Percentiles rank a stretch among this genome's conserved stretches.
Conservation (phyloP, 2,329 filamentous ascomycete species). For the Cordyceps cateniannulata region DNA sequence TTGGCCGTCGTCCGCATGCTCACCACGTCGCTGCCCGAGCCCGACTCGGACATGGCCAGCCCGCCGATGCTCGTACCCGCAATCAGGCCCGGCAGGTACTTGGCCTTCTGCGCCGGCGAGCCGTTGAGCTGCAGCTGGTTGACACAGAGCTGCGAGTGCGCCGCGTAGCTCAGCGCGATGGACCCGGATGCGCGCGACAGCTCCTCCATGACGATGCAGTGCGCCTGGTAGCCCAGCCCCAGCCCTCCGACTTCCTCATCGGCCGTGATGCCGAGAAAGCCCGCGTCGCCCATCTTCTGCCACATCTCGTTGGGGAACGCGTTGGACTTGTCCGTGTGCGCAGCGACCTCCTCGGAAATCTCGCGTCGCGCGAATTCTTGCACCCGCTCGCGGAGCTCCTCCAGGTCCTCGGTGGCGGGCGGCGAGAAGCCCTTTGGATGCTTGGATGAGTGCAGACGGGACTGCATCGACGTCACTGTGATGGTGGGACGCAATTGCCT, state of each 20-base stretch:
- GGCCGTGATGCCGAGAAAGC: slow-evolving; percentile 86
- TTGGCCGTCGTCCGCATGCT: slow-evolving; percentile 87
- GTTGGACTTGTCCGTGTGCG: slow-evolving; percentile 77
- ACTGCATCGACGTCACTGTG: slow-evolving; percentile 32
- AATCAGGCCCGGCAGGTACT: slow-evolving; percentile 74
- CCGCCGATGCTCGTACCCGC: slow-evolving; percentile 77
- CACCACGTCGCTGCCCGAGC: slow-evolving; percentile 87
- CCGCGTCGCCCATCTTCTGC: slow-evolving; percentile 86
- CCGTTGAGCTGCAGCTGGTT: slow-evolving; percentile 95
- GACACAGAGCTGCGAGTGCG: slow-evolving; percentile 91
- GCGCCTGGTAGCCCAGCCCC: slow-evolving; percentile 91
- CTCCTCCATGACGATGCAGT: slow-evolving; percentile 94
- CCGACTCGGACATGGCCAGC: slow-evolving; percentile 91
- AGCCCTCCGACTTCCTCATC: slow-evolving; percentile 88
- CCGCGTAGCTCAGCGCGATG: slow-evolving; percentile 87
- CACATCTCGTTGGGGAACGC: slow-evolving; percentile 88
- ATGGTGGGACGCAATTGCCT: slow-evolving; percentile 19
- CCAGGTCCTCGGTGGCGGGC: slow-evolving; percentile 65
- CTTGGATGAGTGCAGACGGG: slow-evolving; percentile 47
- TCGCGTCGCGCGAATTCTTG: slow-evolving; percentile 87
- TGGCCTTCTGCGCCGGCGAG: slow-evolving; percentile 67
- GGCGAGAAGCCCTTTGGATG: slow-evolving; percentile 58
- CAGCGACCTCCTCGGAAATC: slow-evolving; percentile 76
- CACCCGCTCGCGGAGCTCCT: slow-evolving; percentile 75
- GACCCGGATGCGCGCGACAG: slow-evolving; percentile 77